A percentile compares a stretch with the other conserved stretches of the same genome.
Evolutionary conservation across 257 asterid species (phyloP).

Genomic region (Lithospermum erythrorhizon): DNA sequence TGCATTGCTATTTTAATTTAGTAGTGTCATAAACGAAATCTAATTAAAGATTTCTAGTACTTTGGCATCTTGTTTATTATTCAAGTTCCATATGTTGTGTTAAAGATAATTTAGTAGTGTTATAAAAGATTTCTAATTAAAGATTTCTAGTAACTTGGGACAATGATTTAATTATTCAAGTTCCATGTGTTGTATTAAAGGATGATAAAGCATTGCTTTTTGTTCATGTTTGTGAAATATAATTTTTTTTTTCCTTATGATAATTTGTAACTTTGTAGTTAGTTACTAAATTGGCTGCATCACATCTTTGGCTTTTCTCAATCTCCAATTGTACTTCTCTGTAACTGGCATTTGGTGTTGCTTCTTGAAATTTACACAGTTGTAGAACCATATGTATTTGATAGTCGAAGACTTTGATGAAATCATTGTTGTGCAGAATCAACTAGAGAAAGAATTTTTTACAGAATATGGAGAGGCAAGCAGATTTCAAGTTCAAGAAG

Average conservation of each 20-base stretch:
- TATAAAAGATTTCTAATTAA: too few relatives aligned
- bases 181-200: background rate
- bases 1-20: background rate
- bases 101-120: too few relatives aligned
- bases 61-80: too few relatives aligned
- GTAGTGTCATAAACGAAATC: too few relatives aligned
- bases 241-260: background rate
- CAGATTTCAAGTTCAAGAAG: slow-evolving; percentile 91
- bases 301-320: background rate
- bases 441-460: slow-evolving; percentile 69
- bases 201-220: too few relatives aligned
- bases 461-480: slow-evolving; percentile 94
- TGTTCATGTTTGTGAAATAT: background rate
- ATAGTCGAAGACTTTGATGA: background rate
- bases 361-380: background rate
- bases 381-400: background rate
- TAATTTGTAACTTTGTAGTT: background rate
- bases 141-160: background rate
- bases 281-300: too few relatives aligned
- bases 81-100: background rate
- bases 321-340: background rate
- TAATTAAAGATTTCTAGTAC: too few relatives aligned
- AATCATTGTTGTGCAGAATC: slow-evolving; percentile 22
- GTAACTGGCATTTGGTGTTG: background rate
- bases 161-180: background rate